Base-by-base conservation (phyloP, 495 filamentous ascomycete genomes). In the Trichoderma erinaceum region DNA sequence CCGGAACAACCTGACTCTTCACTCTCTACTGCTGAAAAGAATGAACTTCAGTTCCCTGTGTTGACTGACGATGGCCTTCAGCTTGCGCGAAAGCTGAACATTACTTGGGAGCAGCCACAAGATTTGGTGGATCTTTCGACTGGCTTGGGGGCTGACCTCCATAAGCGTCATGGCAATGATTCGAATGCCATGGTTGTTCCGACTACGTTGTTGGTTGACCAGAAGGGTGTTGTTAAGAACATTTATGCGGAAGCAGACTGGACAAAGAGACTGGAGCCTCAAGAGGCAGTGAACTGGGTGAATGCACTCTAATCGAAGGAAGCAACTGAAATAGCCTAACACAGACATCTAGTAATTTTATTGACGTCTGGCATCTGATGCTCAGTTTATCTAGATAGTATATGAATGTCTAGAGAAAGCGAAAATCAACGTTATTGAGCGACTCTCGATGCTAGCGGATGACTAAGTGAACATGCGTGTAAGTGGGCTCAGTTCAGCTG, bases 21-120 rank as follows among this genome's bases (percentile, higher is more conserved):
- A 5, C 61, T 80, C 38, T 68, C 69, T 8, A 75, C 71, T 2
- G 50, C 68, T 0, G 77, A 79, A 68, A 80, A 78, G 64, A 56
- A 76, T 46, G 73, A 69, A 0, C 69, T 81, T 7, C 67, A 78
- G 58, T 81, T 78, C 46, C 70, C 75, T 1, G 77, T 81, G 16
- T 70, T 81, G 18, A 75, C 77, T 0, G 79, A 81, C 67, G 67
- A 76, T 4, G 72, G 73, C 11, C 78, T 80, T 46, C 48, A 72
- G 64, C 69, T 73, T 64, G 78, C 79, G 6, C 69, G 68, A 27
- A 38, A 79, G 66, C 68, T 81, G 12, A 75, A 76, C 0, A 71
- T 80, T 41, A 41, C 75, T 35, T 77, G 70, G 44, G 44, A 69
- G 10, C 67, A 70, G 71, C 71, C 74, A 0, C 72, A 78, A 25